phyloP scores from a whole-genome alignment of 2,329 filamentous ascomycete genomes.

The Stachybotrys elegans region DNA sequence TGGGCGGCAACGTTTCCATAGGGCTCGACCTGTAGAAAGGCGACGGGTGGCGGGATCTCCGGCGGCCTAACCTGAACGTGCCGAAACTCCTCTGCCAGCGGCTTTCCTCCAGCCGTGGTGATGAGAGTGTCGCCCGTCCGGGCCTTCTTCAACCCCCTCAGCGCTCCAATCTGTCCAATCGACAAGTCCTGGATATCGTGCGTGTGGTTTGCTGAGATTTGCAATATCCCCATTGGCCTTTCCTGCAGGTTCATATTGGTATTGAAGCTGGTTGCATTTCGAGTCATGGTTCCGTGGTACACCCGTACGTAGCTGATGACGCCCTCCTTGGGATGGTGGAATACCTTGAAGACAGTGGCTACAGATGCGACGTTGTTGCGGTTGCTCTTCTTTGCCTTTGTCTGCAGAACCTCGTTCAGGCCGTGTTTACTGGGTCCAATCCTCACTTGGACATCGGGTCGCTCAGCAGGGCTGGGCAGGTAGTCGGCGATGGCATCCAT shows the following conservation, averaged over 20 bases:
- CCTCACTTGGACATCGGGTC: constrained; percentile 73
- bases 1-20: constrained; percentile 75
- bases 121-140: constrained; percentile 91
- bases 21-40: constrained; percentile 90
- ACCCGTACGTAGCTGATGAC: constrained; percentile 89
- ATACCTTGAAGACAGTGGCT: constrained; percentile 87
- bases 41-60: constrained; percentile 85
- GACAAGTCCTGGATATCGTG: constrained; percentile 76
- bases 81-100: constrained; percentile 63
- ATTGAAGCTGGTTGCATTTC: constrained; percentile 77
- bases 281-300: constrained; percentile 76
- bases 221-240: constrained; percentile 72
- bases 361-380: constrained; percentile 38
- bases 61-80: constrained; percentile 82
- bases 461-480: constrained; percentile 74
- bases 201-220: constrained; percentile 85
- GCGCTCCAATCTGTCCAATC: constrained; percentile 88
- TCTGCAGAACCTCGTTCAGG: constrained; percentile 31
- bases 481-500: constrained; percentile 86
- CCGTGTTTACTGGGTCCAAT: constrained; percentile 49
- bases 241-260: constrained; percentile 78
- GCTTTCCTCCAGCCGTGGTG: constrained; percentile 57
- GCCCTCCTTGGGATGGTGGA: constrained; percentile 79
- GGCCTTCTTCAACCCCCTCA: constrained; percentile 84
- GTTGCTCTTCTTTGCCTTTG: constrained; percentile 29